These are phyloP conservation scores for Talaromyces proteolyticus DNA, from an alignment of 495 filamentous ascomycete genomes.

Conservation along the genomic window DNA sequence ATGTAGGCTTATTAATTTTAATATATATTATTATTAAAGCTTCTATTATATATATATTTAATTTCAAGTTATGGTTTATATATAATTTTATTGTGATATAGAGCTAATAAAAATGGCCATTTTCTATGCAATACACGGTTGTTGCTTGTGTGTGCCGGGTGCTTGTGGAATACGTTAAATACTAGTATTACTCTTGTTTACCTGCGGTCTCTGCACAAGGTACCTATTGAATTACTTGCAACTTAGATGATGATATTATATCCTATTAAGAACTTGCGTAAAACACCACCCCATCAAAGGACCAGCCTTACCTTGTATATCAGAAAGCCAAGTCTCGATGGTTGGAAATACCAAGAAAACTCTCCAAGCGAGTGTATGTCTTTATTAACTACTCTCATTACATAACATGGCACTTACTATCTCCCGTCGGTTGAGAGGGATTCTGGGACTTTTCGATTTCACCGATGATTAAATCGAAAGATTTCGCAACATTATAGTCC, in stretches of 20 bases:
- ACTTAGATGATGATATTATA: neutral
- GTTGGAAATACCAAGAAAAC: neutral
- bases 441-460: slow-evolving; percentile 95
- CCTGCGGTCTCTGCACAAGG: no score
- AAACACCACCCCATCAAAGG: neutral
- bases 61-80: no score
- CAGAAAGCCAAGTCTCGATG: neutral
- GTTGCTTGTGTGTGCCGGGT: no score
- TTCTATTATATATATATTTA: no score
- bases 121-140: no score
- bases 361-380: neutral
- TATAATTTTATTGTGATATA: no score
- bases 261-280: neutral
- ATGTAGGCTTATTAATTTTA: no score
- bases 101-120: no score
- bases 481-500: slow-evolving; percentile 86
- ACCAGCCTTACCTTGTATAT: neutral
- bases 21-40: no score
- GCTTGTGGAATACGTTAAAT: no score
- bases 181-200: no score
- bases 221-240: neutral
- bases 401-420: slow-evolving; percentile 81
- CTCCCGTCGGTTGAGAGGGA: slow-evolving; percentile 72
- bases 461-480: slow-evolving; percentile 91
- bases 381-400: slow-evolving; percentile 36